Evolutionary conservation across 2,329 filamentous ascomycete genomes (phyloP).

Genomic region (Xylaria sp.): DNA sequence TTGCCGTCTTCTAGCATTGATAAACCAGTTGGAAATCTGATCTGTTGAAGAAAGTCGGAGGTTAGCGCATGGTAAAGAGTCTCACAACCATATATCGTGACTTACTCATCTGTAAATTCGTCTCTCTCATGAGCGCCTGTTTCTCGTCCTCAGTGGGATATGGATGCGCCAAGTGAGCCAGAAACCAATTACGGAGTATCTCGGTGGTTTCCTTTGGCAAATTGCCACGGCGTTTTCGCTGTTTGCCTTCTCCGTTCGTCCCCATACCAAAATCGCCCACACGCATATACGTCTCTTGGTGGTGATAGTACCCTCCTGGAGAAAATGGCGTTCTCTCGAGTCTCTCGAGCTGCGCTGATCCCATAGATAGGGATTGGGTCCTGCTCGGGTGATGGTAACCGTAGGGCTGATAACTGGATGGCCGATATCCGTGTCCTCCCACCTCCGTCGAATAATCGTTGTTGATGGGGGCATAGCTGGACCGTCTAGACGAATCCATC

Average conservation of each 20-base stretch:
- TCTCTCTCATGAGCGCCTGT: slow-evolving; percentile 79
- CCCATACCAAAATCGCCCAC: slow-evolving; percentile 55
- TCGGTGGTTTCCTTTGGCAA: slow-evolving; percentile 91
- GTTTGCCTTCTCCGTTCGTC: slow-evolving; percentile 58
- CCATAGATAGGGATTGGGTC: slow-evolving; percentile 59
- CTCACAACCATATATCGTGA: slow-evolving; percentile 41
- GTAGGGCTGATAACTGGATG: slow-evolving; percentile 49
- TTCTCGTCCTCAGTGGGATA: slow-evolving; percentile 92
- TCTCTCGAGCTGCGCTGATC: slow-evolving; percentile 52
- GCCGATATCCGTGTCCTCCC: slow-evolving; percentile 49
- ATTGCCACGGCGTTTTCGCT: slow-evolving; percentile 78
- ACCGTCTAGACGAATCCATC: slow-evolving; percentile 45
- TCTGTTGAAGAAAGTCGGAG: slow-evolving; percentile 53
- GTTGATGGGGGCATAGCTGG: slow-evolving; percentile 41
- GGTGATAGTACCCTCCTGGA: slow-evolving; percentile 54
- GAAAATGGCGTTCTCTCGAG: slow-evolving; percentile 57
- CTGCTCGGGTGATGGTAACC: slow-evolving; percentile 57
- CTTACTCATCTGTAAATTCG: slow-evolving; percentile 81
- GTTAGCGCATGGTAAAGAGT: slow-evolving; percentile 34
- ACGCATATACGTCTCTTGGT: slow-evolving; percentile 55
- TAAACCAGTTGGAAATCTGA: slow-evolving; percentile 84
- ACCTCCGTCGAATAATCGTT: slow-evolving; percentile 49
- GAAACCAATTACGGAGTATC: slow-evolving; percentile 82
- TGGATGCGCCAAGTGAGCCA: slow-evolving; percentile 79
- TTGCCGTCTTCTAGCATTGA: slow-evolving; percentile 77